Percentiles rank a stretch among this genome's conserved stretches.
Conservation (phyloP, 345 rosid genomes). For the Ceriops zippeliana region DNA sequence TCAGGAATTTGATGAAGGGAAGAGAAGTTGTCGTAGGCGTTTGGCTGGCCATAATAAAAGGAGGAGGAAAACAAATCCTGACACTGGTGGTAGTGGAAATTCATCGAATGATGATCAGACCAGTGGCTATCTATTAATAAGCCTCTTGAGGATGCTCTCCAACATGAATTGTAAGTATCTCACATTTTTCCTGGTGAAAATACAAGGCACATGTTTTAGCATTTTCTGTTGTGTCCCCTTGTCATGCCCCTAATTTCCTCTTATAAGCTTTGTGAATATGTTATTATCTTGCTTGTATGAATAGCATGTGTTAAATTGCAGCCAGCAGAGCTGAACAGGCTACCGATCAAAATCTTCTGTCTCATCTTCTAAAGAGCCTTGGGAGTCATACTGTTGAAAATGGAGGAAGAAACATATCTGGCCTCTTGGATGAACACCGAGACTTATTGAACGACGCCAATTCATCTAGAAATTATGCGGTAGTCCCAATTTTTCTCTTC, state of each 20-base stretch:
- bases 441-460: constrained; percentile 42
- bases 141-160: constrained; percentile 84
- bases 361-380: constrained; percentile 83
- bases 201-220: neutral
- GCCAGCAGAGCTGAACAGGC: constrained; percentile 64
- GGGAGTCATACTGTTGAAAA: constrained; percentile 52
- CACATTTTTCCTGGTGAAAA: neutral
- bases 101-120: constrained; percentile 70
- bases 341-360: constrained; percentile 70
- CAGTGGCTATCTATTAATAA: constrained; percentile 70
- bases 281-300: neutral
- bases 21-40: constrained; percentile 98
- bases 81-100: constrained; percentile 47
- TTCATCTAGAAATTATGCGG: constrained; percentile 46
- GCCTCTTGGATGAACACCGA: constrained; percentile 64
- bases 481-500: constrained; percentile 41
- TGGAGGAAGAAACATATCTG: constrained; percentile 54
- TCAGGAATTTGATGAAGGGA: constrained; percentile 98
- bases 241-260: neutral
- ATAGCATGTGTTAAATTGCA: constrained; percentile 33
- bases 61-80: constrained; percentile 93
- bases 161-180: constrained; percentile 75
- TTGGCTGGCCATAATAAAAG: constrained; percentile 98
- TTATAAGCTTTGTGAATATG: neutral
- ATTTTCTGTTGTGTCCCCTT: neutral